These are phyloP conservation scores for Aspergillus versicolor DNA, from an alignment of 2,329 filamentous ascomycete genomes.

Conservation along the genomic window DNA sequence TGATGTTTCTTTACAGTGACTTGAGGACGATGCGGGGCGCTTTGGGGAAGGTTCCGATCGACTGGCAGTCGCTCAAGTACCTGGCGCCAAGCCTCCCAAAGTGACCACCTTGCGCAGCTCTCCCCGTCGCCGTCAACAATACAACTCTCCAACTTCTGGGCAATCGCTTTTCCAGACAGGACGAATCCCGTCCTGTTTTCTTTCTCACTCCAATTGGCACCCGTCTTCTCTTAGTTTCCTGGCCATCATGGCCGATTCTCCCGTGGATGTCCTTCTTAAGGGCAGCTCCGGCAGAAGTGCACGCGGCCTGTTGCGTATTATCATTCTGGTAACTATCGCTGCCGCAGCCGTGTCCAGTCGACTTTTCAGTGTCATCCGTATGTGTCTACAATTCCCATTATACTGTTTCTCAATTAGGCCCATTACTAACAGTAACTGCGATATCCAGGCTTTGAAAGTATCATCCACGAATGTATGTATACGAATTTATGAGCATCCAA, in stretches of 20 bases:
- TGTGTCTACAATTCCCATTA: slow-evolving; percentile 38
- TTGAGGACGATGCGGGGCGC: slow-evolving; percentile 30
- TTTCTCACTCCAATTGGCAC: slow-evolving; percentile 28
- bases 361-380: slow-evolving; percentile 97
- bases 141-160: slow-evolving; percentile 26
- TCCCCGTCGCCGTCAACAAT: slow-evolving; percentile 20
- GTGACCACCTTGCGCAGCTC: slow-evolving; percentile 46
- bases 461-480: slow-evolving; percentile 96
- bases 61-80: slow-evolving; percentile 11
- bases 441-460: slow-evolving; percentile 83
- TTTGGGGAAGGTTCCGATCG: slow-evolving; percentile 29
- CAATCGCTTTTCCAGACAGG: slow-evolving; percentile 15
- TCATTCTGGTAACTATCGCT: slow-evolving; percentile 89
- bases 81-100: slow-evolving; percentile 40
- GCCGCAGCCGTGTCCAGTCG: slow-evolving; percentile 88
- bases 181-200: slow-evolving; percentile 25
- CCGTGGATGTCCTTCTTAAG: slow-evolving; percentile 64
- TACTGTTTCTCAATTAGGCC: background rate
- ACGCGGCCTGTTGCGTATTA: slow-evolving; percentile 78
- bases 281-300: slow-evolving; percentile 78
- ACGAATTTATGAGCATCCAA: background rate
- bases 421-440: background rate
- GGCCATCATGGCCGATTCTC: slow-evolving; percentile 48
- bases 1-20: background rate
- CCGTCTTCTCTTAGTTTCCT: slow-evolving; percentile 27